Evolutionary conservation across 768 basidiomycete species (phyloP).

Genomic region (Tulasnella sp.): DNA sequence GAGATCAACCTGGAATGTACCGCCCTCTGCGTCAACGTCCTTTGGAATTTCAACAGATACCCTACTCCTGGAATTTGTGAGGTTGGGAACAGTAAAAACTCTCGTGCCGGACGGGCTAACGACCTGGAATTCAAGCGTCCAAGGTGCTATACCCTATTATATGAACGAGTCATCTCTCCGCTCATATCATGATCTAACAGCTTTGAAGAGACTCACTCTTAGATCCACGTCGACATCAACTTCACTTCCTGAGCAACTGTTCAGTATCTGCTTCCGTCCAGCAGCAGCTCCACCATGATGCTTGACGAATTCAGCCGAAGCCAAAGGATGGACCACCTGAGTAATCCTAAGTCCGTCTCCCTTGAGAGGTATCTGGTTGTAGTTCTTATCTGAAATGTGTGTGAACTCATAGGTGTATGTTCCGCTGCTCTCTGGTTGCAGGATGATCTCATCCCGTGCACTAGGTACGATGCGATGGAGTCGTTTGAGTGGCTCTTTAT

Average conservation of each 20-base stretch:
- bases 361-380: constrained; percentile 52
- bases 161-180: constrained; percentile 5
- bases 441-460: constrained; percentile 53
- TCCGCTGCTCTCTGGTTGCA: constrained; percentile 82
- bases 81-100: constrained; percentile 39
- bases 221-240: constrained; percentile 74
- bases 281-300: constrained; percentile 27
- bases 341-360: constrained; percentile 54
- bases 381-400: constrained; percentile 71
- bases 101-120: constrained; percentile 61
- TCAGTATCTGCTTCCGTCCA: constrained; percentile 27
- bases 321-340: constrained; percentile 81
- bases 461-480: constrained; percentile 1
- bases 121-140: constrained; percentile 73
- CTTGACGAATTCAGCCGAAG: constrained; percentile 58
- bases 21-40: constrained; percentile 51
- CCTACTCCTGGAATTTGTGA: constrained; percentile 41
- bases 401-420: constrained; percentile 76
- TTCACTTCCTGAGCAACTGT: constrained; percentile 60
- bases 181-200: background rate
- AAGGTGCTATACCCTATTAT: constrained; percentile 72
- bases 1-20: constrained; percentile 65
- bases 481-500: constrained; percentile 23
- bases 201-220: constrained; percentile 34
- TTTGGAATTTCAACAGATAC: constrained; percentile 57